phyloP scores from a whole-genome alignment of 352 stramenopile genomes.

The Globisporangium lucens region DNA sequence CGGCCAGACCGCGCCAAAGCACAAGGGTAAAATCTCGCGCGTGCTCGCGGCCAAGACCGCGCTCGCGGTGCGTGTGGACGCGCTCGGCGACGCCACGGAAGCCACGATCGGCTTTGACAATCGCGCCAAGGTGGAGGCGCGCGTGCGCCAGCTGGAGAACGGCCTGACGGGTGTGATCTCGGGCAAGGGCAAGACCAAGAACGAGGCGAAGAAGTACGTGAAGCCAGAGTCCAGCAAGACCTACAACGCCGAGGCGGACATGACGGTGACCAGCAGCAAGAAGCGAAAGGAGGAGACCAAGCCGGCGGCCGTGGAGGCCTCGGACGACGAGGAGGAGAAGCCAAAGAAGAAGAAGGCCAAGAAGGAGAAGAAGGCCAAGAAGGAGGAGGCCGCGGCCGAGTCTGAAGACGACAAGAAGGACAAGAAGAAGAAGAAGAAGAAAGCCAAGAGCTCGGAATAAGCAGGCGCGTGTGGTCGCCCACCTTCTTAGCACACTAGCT shows the following conservation, averaged over 20 bases:
- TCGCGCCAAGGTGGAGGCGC: conserved; percentile 97
- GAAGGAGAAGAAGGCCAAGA: conserved; percentile 55
- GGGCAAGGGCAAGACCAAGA: conserved; percentile 90
- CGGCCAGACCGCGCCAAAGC: conserved; percentile 98
- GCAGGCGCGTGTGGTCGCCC: neutral
- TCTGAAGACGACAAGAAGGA: conserved; percentile 41
- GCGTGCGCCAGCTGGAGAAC: conserved; percentile 97
- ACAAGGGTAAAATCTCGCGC: conserved; percentile 99
- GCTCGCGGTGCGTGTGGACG: conserved; percentile 99
- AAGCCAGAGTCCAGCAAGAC: conserved; percentile 70
- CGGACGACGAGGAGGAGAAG: conserved; percentile 70
- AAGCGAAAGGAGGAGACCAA: conserved; percentile 79
- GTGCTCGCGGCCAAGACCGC: conserved; percentile 98
- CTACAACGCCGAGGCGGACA: conserved; percentile 96
- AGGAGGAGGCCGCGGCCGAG: conserved; percentile 47
- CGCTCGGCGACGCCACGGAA: conserved; percentile 94
- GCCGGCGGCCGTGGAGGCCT: conserved; percentile 36
- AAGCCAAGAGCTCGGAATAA: conserved; percentile 23
- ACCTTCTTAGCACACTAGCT: neutral
- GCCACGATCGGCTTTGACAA: conserved; percentile 97
- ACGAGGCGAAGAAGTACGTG: conserved; percentile 89
- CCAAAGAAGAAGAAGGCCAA: conserved; percentile 50
- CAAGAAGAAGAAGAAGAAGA: conserved; percentile 44
- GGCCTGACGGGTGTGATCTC: conserved; percentile 81
- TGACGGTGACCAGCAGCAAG: conserved; percentile 90